phyloP scores from a whole-genome alignment of 2,329 filamentous ascomycete genomes.

The Macroventuria anomochaeta region DNA sequence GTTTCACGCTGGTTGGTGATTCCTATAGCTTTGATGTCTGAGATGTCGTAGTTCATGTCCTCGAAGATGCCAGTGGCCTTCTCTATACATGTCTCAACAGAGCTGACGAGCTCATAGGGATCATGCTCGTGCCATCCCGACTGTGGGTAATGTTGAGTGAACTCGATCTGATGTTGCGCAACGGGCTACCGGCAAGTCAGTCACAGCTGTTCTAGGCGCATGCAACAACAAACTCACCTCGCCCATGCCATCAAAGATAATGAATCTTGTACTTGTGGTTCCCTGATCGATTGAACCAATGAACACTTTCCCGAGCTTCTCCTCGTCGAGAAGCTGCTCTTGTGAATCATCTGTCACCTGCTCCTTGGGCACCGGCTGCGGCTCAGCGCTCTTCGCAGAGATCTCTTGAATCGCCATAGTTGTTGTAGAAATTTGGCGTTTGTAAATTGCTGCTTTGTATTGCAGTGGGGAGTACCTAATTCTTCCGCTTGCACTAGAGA shows the following conservation, averaged over 20 bases:
- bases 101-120: constrained; percentile 74
- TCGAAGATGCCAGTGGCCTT: constrained; percentile 75
- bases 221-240: constrained; percentile 33
- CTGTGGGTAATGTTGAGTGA: constrained; percentile 81
- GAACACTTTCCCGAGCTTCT: constrained; percentile 63
- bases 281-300: constrained; percentile 91
- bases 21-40: constrained; percentile 77
- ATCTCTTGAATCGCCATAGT: constrained; percentile 39
- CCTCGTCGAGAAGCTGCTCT: constrained; percentile 36
- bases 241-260: constrained; percentile 84
- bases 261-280: constrained; percentile 86
- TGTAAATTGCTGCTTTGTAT: constrained; percentile 7
- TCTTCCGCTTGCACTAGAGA: constrained; percentile 25
- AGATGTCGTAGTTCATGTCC: constrained; percentile 69
- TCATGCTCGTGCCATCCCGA: constrained; percentile 94
- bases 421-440: constrained; percentile 1
- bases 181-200: constrained; percentile 61
- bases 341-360: constrained; percentile 27
- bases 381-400: constrained; percentile 33
- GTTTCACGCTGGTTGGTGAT: constrained; percentile 94
- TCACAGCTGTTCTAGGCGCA: not conserved
- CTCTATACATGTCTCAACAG: constrained; percentile 81
- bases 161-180: constrained; percentile 85
- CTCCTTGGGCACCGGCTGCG: constrained; percentile 45
- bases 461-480: constrained; percentile 11